Conservation (phyloP, 2,329 filamentous ascomycete genomes). For the Pezizomycotina sp. region DNA sequence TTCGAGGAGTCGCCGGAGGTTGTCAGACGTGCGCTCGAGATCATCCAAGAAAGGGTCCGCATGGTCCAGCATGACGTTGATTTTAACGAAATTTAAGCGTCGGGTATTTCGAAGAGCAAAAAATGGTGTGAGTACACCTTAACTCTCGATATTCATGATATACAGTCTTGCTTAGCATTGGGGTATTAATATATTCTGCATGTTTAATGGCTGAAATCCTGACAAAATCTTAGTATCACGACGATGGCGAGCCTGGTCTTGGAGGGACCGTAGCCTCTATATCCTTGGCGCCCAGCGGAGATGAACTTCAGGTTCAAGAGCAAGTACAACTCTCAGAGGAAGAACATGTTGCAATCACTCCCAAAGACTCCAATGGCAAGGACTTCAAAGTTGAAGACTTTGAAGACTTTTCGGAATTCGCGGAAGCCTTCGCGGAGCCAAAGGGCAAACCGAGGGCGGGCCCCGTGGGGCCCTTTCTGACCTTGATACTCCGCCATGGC, state of each 20-base stretch:
- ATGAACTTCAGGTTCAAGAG: constrained; percentile 45
- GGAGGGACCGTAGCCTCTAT: constrained; percentile 47
- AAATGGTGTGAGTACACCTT: constrained; percentile 39
- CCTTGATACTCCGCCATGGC: constrained; percentile 40
- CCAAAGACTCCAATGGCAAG: constrained; percentile 26
- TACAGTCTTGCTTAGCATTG: not conserved
- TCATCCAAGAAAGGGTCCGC: constrained; percentile 26
- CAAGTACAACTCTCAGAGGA: constrained; percentile 29
- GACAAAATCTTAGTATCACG: constrained; percentile 38
- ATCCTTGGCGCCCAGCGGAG: constrained; percentile 41
- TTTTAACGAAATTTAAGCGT: constrained; percentile 50
- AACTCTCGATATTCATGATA: not conserved
- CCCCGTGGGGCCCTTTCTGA: constrained; percentile 27
- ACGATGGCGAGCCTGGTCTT: constrained; percentile 48
- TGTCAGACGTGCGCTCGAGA: constrained; percentile 37
- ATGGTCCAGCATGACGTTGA: constrained; percentile 27
- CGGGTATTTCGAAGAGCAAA: constrained; percentile 44
- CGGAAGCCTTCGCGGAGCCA: constrained; percentile 26
- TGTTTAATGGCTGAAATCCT: not conserved
- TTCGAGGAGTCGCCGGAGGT: constrained; percentile 36
- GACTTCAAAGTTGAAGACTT: no score
- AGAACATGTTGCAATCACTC: constrained; percentile 4
- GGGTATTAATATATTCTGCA: not conserved
- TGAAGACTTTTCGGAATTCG: no score
- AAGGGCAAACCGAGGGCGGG: constrained; percentile 26